Base-by-base conservation (phyloP, 2,329 filamentous ascomycete genomes). In the Penicillium expansum region DNA sequence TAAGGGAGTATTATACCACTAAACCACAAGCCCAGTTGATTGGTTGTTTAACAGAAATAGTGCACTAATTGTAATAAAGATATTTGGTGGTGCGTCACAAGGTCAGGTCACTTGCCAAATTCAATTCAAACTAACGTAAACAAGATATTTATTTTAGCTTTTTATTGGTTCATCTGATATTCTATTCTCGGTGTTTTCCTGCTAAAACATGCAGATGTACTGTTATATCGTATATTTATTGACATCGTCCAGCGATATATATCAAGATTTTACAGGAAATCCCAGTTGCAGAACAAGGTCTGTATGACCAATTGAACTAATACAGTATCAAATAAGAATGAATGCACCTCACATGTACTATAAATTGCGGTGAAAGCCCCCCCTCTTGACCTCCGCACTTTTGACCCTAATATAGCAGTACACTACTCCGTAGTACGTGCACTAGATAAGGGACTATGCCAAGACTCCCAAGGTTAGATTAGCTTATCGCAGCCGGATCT, bases 1-100 rank as follows among this genome's bases (percentile, higher is more conserved):
- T 77, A 77, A 77, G 74, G 73, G 74, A 68, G 73, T 72, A 77
- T 77, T 75, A 76, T 77, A 77, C 75, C 75, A 76, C 75, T 77
- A 77, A 76, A 77, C 75, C 74, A 77, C 72, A 69, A 69, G 67
- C 67, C 67, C 67, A 64, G 38, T 60, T 56, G 38, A 43, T 51
- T 51, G 48, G 16, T 51, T 33, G 14, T 0, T n/a, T 4, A 4
- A 13, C 9, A 6, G 7, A 5, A 9, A 24, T n/a, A n/a, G 4
- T 32, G 37, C 4, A 32, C 4, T 6, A 50, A 5, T 5, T 9
- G 13, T 27, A 3, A 22, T 7, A 41, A 11, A 1, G 2, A n/a
- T 1, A 1, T 4, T 33, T 16, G 18, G 6, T 7, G 1, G 27
- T 27, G 39, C 14, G 13, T 10, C n/a, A 27, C 3, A 13, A 14